Evolutionary conservation across 2,329 filamentous ascomycete species (phyloP).

Genomic region (Chaetomiaceae sp.): DNA sequence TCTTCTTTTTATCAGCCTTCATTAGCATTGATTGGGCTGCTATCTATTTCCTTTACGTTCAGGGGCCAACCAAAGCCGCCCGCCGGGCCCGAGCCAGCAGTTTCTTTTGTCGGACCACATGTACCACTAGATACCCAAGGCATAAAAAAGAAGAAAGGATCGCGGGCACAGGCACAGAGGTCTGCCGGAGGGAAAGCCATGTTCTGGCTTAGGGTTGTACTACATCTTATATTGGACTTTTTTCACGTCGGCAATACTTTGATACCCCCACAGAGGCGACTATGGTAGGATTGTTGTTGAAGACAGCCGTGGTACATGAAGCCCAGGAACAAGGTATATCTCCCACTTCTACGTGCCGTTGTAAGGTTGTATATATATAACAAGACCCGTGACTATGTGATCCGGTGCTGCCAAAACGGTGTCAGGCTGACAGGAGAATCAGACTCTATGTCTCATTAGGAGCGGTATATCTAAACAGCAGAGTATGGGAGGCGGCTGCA

Average conservation of each 20-base stretch:
- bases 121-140: slow-evolving; percentile 26
- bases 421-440: neutral
- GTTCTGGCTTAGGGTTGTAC: neutral
- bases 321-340: too few species aligned
- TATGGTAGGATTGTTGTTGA: too few species aligned
- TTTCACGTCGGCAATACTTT: neutral
- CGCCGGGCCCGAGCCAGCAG: neutral
- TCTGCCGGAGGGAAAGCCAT: neutral
- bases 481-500: neutral
- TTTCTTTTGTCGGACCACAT: slow-evolving; percentile 9
- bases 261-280: too few species aligned
- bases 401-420: too few species aligned
- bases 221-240: neutral
- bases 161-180: neutral
- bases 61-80: neutral
- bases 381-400: too few species aligned
- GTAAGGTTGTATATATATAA: too few species aligned
- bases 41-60: neutral
- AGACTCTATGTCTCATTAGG: slow-evolving; percentile 10
- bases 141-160: slow-evolving; percentile 8
- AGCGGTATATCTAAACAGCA: slow-evolving; percentile 2
- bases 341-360: too few species aligned
- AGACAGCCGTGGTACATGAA: too few species aligned
- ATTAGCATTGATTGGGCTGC: too few species aligned
- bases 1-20: neutral